Conservation (phyloP, 2,329 filamentous ascomycete species). For the Didymella pinodella region DNA sequence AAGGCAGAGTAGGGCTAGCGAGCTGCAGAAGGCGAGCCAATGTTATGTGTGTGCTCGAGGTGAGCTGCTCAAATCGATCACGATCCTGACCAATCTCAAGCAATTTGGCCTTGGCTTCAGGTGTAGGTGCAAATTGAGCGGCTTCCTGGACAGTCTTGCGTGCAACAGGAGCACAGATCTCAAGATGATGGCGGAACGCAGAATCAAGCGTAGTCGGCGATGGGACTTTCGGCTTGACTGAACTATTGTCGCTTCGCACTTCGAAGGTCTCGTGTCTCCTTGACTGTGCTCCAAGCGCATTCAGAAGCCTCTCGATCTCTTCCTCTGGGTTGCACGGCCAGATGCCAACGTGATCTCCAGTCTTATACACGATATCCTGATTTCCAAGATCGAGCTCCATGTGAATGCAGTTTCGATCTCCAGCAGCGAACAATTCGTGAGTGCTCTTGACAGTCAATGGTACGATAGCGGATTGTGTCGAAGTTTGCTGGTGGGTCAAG, state of each 20-base stretch:
- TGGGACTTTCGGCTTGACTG: slow-evolving; percentile 49
- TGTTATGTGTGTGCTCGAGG: slow-evolving; percentile 46
- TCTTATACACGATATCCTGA: slow-evolving; percentile 53
- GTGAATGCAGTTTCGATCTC: slow-evolving; percentile 53
- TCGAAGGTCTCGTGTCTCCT: slow-evolving; percentile 34
- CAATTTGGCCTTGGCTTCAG: slow-evolving; percentile 42
- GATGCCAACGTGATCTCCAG: slow-evolving; percentile 54
- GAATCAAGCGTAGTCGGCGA: slow-evolving; percentile 52
- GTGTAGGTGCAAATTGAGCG: slow-evolving; percentile 52
- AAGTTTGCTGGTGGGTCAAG: slow-evolving; percentile 41
- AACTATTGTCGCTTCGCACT: slow-evolving; percentile 39
- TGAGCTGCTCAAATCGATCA: slow-evolving; percentile 45
- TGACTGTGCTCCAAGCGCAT: slow-evolving; percentile 35
- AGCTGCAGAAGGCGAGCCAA: slow-evolving; percentile 50
- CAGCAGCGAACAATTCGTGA: slow-evolving; percentile 48
- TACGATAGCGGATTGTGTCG: slow-evolving; percentile 43
- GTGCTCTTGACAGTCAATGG: slow-evolving; percentile 43
- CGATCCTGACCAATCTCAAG: slow-evolving; percentile 44
- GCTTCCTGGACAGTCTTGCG: slow-evolving; percentile 51
- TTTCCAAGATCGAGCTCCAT: slow-evolving; percentile 52
- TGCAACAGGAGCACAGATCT: slow-evolving; percentile 55
- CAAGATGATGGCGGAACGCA: slow-evolving; percentile 57
- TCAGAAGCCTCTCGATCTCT: slow-evolving; percentile 49
- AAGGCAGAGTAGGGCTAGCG: slow-evolving; percentile 35
- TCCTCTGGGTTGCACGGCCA: slow-evolving; percentile 53